These are phyloP conservation scores for Leccinum subgranulosum DNA, from an alignment of 768 basidiomycete species.

Conservation along the genomic window DNA sequence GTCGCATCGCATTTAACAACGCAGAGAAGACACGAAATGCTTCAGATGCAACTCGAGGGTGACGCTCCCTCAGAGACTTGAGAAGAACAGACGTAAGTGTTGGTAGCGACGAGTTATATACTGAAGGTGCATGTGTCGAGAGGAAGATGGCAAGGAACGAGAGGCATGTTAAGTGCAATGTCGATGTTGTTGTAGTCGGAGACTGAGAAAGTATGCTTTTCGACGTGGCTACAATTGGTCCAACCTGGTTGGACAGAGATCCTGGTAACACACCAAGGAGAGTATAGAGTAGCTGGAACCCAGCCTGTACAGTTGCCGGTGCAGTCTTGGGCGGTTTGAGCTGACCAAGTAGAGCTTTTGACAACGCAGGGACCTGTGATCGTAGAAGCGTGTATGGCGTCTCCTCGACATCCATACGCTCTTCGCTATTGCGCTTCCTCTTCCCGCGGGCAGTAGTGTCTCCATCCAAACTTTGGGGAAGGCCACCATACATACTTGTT, in stretches of 20 bases:
- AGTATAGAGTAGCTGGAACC: constrained; percentile 74
- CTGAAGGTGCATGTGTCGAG: constrained; percentile 54
- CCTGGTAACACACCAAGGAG: constrained; percentile 82
- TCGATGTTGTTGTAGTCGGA: constrained; percentile 72
- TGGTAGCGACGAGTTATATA: constrained; percentile 60
- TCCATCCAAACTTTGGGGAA: constrained; percentile 49
- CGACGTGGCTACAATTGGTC: constrained; percentile 59
- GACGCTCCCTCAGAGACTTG: constrained; percentile 71
- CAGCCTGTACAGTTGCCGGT: constrained; percentile 77
- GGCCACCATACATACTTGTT: constrained; percentile 74
- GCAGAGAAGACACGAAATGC: constrained; percentile 86
- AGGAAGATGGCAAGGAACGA: constrained; percentile 87
- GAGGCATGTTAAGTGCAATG: constrained; percentile 78
- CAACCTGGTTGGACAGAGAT: constrained; percentile 67
- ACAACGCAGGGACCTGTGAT: constrained; percentile 70
- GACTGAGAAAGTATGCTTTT: constrained; percentile 64
- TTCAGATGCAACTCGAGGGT: constrained; percentile 86
- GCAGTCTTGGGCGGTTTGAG: constrained; percentile 78
- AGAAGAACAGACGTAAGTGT: constrained; percentile 73
- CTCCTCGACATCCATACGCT: constrained; percentile 71
- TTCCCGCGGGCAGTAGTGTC: constrained; percentile 54
- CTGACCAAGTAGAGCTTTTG: constrained; percentile 82
- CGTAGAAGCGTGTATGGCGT: constrained; percentile 70
- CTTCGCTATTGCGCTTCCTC: constrained; percentile 74
- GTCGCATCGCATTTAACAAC: constrained; percentile 71